A percentile compares a stretch with the other conserved stretches of the same genome.
Evolutionary conservation across 352 stramenopile genomes (phyloP).

Genomic region (Phytophthora pluvialis): DNA sequence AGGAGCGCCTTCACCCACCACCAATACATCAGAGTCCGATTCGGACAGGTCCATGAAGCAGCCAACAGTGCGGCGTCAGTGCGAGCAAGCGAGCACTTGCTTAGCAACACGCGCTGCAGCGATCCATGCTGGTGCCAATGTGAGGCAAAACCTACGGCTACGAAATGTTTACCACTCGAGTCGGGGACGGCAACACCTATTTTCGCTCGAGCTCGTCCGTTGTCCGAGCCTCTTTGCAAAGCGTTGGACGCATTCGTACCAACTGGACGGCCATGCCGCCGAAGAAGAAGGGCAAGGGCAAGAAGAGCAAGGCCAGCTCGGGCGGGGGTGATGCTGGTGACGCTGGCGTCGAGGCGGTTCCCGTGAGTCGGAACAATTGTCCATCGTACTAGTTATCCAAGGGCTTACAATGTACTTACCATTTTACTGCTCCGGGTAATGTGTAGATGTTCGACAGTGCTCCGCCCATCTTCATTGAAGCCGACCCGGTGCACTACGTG

Average conservation of each 20-base stretch:
- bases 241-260: background rate
- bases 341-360: slow-evolving; percentile 12
- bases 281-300: slow-evolving; percentile 54
- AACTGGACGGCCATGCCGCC: slow-evolving; percentile 33
- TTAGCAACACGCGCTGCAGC: background rate
- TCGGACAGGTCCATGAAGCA: background rate
- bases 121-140: too few relatives aligned
- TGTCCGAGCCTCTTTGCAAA: background rate
- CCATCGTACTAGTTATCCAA: background rate
- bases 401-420: slow-evolving; percentile 1
- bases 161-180: slow-evolving; percentile 7
- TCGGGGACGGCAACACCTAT: slow-evolving; percentile 3
- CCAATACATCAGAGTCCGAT: background rate
- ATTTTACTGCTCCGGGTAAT: background rate
- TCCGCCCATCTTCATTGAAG: slow-evolving; percentile 45
- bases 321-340: slow-evolving; percentile 21
- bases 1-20: too few relatives aligned
- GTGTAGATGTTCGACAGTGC: slow-evolving; percentile 40
- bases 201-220: slow-evolving; percentile 14
- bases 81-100: too few relatives aligned
- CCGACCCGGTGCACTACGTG: slow-evolving; percentile 52
- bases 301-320: slow-evolving; percentile 31
- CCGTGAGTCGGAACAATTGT: slow-evolving; percentile 12
- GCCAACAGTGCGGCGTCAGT: too few relatives aligned
- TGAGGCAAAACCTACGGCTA: background rate